Base-by-base conservation (phyloP, 202 grass and related monocot species). In the Setaria italica region DNA sequence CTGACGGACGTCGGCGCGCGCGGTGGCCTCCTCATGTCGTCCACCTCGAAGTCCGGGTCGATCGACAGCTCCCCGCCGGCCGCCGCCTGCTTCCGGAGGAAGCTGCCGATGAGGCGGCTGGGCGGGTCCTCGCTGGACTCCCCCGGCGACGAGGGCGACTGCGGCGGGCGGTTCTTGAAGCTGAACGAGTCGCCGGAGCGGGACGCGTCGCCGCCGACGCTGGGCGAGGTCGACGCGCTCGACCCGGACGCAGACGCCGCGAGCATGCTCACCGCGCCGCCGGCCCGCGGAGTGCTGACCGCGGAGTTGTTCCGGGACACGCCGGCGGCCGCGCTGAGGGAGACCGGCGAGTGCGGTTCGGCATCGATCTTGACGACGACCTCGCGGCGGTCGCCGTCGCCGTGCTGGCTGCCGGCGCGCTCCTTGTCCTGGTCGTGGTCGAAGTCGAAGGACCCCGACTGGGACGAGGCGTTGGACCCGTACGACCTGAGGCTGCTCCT, bases 291-390 rank as follows among this genome's bases (percentile, higher is more conserved):
- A 63, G 79, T 82, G 79, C 81, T 82, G 62, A 20, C 79, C 8
- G 20, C 35, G 19, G 85, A 87, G 71, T 51, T 48, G 13, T 62
- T 67, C 14, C 66, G 73, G 7, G 73, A 87, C 25, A 48, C 15
- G 64, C 50, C 7, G 11, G 43, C 83, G 43, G 20, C 11, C 11
- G 68, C 35, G 4, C 69, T 62, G 76, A 87, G 80, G 29, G 64
- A 50, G 47, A 81, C 58, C 2, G 80, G 62, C 21, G 67, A 75
- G 5, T 76, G 85, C 57, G 51, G 85, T 3, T 87, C 87, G 1
- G 59, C 68, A 32, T 99, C 97, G 79, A 99, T 94, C 85, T 96
- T 96, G 74, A 99, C 93, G 63, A 96, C 91, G 63, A 99, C 90
- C 88, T 99, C 97, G 3, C 87, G 83, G 62, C 77, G 82, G 25